phyloP scores from a whole-genome alignment of 179 eudicot species.

The Drosera spatulata region DNA sequence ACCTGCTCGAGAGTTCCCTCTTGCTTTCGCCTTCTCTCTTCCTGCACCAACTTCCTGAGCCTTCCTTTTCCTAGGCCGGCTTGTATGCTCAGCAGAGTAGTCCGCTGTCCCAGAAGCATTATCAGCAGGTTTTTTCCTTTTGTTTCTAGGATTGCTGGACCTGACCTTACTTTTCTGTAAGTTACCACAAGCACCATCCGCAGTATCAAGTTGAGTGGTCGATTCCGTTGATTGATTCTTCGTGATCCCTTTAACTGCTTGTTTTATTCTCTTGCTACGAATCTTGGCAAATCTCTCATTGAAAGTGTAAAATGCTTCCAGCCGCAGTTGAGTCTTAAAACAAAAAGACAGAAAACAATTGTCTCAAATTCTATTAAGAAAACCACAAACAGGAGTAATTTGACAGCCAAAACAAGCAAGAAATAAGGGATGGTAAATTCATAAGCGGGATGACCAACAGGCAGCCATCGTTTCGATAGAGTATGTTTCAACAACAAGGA shows the following conservation, averaged over 20 bases:
- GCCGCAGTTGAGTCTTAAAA: constrained; percentile 78
- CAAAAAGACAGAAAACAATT: constrained; percentile 7
- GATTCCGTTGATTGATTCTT: constrained; percentile 33
- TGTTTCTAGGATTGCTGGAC: constrained; percentile 11
- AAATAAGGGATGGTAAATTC: no score
- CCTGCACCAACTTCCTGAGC: constrained; percentile 10
- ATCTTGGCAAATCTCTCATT: constrained; percentile 95
- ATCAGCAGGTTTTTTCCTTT: constrained; percentile 15
- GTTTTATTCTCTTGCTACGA: constrained; percentile 79
- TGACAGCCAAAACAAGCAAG: no score
- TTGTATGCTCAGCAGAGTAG: constrained; percentile 14
- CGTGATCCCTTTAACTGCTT: constrained; percentile 71
- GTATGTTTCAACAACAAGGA: no score
- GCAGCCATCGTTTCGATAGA: no score
- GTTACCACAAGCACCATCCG: constrained; percentile 18
- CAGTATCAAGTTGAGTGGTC: constrained; percentile 19
- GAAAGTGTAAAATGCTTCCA: constrained; percentile 96
- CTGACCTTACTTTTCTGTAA: constrained; percentile 31
- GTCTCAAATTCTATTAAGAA: constrained; percentile 7
- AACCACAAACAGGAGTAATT: no score
- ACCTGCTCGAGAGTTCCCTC: constrained; percentile 19
- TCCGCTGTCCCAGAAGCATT: constrained; percentile 10
- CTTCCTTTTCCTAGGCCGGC: constrained; percentile 22
- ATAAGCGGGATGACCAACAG: no score
- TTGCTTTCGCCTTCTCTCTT: constrained; percentile 18